phyloP scores from a whole-genome alignment of 345 rosid genomes.

The Corchorus olitorius region DNA sequence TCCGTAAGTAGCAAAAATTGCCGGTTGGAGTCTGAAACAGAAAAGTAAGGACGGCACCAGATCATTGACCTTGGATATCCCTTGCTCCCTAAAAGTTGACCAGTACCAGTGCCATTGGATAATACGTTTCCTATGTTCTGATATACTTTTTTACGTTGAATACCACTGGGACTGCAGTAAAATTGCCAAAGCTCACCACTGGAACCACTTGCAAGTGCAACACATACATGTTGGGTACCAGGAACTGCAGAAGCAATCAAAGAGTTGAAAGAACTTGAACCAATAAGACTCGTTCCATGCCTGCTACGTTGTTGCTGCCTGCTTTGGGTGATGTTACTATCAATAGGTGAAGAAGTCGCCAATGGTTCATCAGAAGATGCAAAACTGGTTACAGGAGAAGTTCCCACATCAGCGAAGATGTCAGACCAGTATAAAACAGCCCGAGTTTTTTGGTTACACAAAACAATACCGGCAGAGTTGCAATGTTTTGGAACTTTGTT shows the following conservation, averaged over 20 bases:
- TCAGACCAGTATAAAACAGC: constrained; percentile 78
- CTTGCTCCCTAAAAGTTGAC: constrained; percentile 40
- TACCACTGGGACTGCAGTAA: constrained; percentile 55
- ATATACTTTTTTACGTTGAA: constrained; percentile 41
- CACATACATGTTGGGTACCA: constrained; percentile 41
- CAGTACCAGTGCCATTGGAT: constrained; percentile 40
- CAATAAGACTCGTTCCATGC: constrained; percentile 39
- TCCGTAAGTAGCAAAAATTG: constrained; percentile 76
- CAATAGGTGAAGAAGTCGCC: constrained; percentile 43
- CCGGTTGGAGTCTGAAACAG: constrained; percentile 41
- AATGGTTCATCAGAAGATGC: constrained; percentile 47
- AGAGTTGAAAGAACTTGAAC: constrained; percentile 54
- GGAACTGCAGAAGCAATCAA: constrained; percentile 59
- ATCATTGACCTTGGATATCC: constrained; percentile 81
- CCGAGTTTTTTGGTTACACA: constrained; percentile 65
- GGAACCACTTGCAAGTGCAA: constrained; percentile 71
- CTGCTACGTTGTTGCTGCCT: constrained; percentile 37
- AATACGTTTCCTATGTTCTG: constrained; percentile 36
- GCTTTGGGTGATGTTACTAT: constrained; percentile 35
- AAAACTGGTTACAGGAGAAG: constrained; percentile 41
- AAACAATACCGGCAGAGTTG: constrained; percentile 52
- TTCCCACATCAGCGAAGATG: constrained; percentile 48
- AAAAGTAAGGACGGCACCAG: constrained; percentile 51
- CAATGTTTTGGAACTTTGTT: constrained; percentile 39
- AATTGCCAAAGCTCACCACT: constrained; percentile 80